phyloP scores from a whole-genome alignment of 805 yeast genomes.

The Kuraishia cidri region DNA sequence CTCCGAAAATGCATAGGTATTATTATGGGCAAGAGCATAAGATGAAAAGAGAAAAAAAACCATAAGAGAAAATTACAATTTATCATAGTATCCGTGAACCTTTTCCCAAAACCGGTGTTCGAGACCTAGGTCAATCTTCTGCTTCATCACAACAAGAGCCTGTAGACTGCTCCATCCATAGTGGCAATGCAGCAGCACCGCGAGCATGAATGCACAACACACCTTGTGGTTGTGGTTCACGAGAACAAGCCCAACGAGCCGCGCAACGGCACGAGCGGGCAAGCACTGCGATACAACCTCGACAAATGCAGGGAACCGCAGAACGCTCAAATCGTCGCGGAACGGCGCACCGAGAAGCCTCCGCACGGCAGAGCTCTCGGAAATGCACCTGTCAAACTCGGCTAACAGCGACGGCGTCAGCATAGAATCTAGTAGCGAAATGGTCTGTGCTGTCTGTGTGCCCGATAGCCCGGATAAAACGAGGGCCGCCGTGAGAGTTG shows the following conservation, averaged over 20 bases:
- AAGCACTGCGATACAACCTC: not conserved
- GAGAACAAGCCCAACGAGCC: conserved; percentile 14
- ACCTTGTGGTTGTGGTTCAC: conserved; percentile 22
- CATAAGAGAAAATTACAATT: conserved; percentile 10
- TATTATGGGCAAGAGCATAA: not conserved
- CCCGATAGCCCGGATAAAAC: not conserved
- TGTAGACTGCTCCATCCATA: conserved; percentile 25
- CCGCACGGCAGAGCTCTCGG: not conserved
- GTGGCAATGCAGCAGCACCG: conserved; percentile 37
- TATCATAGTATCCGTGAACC: not conserved
- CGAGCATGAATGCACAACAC: conserved; percentile 26
- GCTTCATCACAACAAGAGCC: not conserved
- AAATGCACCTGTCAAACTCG: too few relatives aligned
- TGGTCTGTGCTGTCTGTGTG: not conserved
- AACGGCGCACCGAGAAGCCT: not conserved
- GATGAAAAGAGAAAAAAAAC: not conserved
- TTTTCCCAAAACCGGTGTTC: not conserved
- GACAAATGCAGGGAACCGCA: not conserved
- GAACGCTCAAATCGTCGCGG: not conserved
- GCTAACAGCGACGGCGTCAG: too few relatives aligned
- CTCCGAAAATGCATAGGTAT: too few relatives aligned
- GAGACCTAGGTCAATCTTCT: not conserved
- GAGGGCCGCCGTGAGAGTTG: not conserved
- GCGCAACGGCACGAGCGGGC: conserved; percentile 3
- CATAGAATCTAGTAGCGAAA: not conserved